These are phyloP conservation scores for Candida sphagnicola DNA, from an alignment of 805 yeast genomes.

Conservation along the genomic window DNA sequence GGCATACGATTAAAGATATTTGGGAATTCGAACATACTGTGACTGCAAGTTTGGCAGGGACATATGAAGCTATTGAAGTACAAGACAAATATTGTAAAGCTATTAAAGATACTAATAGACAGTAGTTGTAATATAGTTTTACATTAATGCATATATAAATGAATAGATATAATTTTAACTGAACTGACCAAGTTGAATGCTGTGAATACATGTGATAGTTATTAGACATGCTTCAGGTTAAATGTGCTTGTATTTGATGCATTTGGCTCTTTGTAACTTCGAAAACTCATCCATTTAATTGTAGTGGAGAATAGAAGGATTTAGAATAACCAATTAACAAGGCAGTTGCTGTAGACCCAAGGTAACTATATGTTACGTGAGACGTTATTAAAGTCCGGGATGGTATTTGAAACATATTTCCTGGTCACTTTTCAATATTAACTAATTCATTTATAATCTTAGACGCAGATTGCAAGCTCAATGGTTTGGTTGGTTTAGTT, in stretches of 20 bases:
- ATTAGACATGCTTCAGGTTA: too few relatives aligned
- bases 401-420: too few relatives aligned
- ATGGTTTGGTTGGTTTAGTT: not conserved
- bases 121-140: not conserved
- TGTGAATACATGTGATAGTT: too few relatives aligned
- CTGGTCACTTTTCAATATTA: not conserved
- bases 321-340: too few relatives aligned
- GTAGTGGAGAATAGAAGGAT: too few relatives aligned
- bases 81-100: conserved; percentile 73
- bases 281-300: too few relatives aligned
- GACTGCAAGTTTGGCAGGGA: conserved; percentile 82
- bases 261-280: too few relatives aligned
- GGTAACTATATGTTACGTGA: too few relatives aligned
- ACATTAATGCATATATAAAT: not conserved
- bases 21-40: conserved; percentile 65
- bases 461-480: conserved; percentile 1
- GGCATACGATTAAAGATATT: conserved; percentile 66
- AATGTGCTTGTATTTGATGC: too few relatives aligned
- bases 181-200: too few relatives aligned
- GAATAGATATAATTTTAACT: conserved; percentile 2
- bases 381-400: too few relatives aligned
- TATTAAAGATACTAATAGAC: not conserved
- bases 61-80: conserved; percentile 89
- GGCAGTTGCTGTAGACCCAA: too few relatives aligned
- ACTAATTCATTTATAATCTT: conserved; percentile 3